Evolutionary conservation across 306 rosid genomes (phyloP), one percentile per base, ranked within the genome.

Genomic region (Oemleria cerasiformis): DNA sequence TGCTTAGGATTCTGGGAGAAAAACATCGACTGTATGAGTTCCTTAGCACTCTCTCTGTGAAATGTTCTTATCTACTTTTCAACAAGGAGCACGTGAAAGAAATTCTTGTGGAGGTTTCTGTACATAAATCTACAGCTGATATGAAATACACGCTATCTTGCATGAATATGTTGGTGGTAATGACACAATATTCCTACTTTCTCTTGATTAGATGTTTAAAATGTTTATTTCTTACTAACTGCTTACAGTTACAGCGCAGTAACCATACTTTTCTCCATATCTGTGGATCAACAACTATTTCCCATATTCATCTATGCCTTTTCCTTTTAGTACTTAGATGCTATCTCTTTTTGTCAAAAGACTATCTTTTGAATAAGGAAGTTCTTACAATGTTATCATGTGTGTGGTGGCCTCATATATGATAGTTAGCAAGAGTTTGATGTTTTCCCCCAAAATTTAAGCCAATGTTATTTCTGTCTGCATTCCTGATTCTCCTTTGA

Each of bases 81-180:
- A 88, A 92, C 88, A 95, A 89, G 88, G 97, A 89, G 81, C 93
- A 95, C 49, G 96, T 88, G 73, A 89, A 88, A 82, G 90, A 78
- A 76, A 78, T 86, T 87, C 88, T 91, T 84, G 73, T 70, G 72
- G 96, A 91, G 85, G 75, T 77, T 40, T 68, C 70, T 56, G 64
- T 74, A 61, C 91, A 91, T 64, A 91, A 84, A 71, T 78, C 92
- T 72, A 75, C 85, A n/a, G 86, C 80, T 34, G 85, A 82, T 83
- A 73, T 73, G 45, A 85, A 67, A 67, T 80, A 39, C 73, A 54
- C 71, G 58, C 80, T 76, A 63, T 86, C 96, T 69, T 89, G 89
- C 80, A 81, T 95, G 90, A 76, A 88, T 82, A 81, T 89, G 30
- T 84, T 95, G 80, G 96, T 86, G 97, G 99, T 95, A 92, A 84